Percentiles rank a stretch among this genome's conserved stretches.
Evolutionary conservation across 805 yeast genomes (phyloP).

Genomic region (Debaryomyces hansenii): DNA sequence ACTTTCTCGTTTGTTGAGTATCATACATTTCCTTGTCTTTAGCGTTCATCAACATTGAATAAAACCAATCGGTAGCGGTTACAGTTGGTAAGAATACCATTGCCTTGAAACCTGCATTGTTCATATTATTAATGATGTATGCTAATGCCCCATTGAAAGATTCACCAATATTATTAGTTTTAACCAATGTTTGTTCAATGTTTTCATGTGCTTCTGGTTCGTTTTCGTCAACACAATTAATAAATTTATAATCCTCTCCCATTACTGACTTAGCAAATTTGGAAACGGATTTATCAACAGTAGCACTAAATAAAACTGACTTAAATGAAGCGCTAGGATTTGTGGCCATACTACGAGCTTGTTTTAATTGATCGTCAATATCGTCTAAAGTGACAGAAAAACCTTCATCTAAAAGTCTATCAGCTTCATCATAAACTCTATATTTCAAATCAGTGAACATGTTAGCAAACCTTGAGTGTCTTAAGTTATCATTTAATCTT

Average conservation of each 20-base stretch:
- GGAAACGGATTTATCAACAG: constrained; percentile 69
- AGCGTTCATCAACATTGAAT: constrained; percentile 34
- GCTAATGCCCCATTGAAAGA: constrained; percentile 58
- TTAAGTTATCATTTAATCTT: constrained; percentile 64
- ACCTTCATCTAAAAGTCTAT: constrained; percentile 78
- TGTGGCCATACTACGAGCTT: constrained; percentile 21
- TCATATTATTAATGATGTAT: constrained; percentile 43
- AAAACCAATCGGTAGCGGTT: constrained; percentile 59
- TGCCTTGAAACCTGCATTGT: constrained; percentile 61
- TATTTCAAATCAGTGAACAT: constrained; percentile 57
- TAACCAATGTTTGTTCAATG: constrained; percentile 65
- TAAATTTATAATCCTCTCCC: constrained; percentile 53
- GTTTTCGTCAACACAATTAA: constrained; percentile 73
- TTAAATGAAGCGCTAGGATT: constrained; percentile 43
- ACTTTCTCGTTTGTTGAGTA: constrained; percentile 16
- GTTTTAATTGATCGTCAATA: constrained; percentile 52
- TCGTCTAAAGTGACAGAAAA: constrained; percentile 65
- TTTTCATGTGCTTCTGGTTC: constrained; percentile 77
- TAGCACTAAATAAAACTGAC: constrained; percentile 83
- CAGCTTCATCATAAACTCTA: constrained; percentile 89
- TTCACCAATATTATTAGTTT: constrained; percentile 55
- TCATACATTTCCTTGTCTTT: constrained; percentile 13
- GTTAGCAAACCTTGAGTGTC: constrained; percentile 42
- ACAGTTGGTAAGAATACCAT: constrained; percentile 83
- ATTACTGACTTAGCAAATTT: constrained; percentile 60